Base-by-base conservation (phyloP, 805 yeast genomes). In the Myxozyma monticola region DNA sequence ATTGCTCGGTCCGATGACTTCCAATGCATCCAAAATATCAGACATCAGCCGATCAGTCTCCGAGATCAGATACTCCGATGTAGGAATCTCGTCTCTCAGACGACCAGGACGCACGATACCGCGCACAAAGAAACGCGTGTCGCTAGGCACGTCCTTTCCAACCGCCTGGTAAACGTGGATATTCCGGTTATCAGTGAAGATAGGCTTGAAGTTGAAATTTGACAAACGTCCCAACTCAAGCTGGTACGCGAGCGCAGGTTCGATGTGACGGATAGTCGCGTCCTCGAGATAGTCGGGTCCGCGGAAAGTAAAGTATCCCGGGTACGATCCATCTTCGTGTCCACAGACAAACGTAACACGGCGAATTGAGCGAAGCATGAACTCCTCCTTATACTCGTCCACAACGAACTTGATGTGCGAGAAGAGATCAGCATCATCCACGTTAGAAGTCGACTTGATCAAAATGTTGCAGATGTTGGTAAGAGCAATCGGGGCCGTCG, bases 191-290 rank as follows among this genome's bases (percentile, higher is more conserved):
- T 90, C 97, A 51, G 96, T 87, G 75, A 87, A 86, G 48, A 91
- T 87, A 45, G 96, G 98, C 68, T 85, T 88, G 72, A 91, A 88
- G 73, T 88, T 83, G 74, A 93, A 93, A 75, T 93, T 95, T 38
- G 95, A 88, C 71, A 93, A 77, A 73, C 98, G 83, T 64, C 88
- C 91, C 57, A 93, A 78, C 73, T 93, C 99, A 61, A 93, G 79
- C 75, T 93, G 99, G 85, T 83, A 93, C 45, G 99, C 98, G 64
- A 91, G 77, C 36, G 98, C 96, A 21, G 99, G 99, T 71, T 93
- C 98, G 62, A 93, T 89, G 68, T 93, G 97, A 75, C 99, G 89
- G 68, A 93, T 86, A 18, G 90, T 90, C 71, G 84, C 81, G 73
- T 93, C 96, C 73, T 93, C 99, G 30, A 62, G 64, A 67, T 85